A percentile compares a stretch with the other conserved stretches of the same genome.
phyloP scores from a whole-genome alignment of 208 protist genomes.

The Endotrypanum monterogeii region DNA sequence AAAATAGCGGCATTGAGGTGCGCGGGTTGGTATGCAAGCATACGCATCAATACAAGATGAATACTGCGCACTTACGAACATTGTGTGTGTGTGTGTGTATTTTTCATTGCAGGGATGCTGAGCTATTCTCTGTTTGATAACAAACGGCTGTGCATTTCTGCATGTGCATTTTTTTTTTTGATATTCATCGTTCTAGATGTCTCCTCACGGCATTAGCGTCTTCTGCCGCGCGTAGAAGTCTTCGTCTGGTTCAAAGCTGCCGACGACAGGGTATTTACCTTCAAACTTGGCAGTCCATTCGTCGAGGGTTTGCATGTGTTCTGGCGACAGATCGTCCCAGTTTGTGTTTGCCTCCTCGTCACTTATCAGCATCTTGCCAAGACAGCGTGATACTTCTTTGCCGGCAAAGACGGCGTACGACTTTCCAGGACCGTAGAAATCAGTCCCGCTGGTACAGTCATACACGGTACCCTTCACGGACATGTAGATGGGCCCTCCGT shows the following conservation, averaged over 20 bases:
- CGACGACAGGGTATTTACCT: constrained; percentile 77
- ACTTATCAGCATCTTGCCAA: constrained; percentile 85
- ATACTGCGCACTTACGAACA: no score
- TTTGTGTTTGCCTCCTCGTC: constrained; percentile 76
- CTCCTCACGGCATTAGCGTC: constrained; percentile 13
- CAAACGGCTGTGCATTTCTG: no score
- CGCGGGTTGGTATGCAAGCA: no score
- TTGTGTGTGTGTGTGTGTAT: no score
- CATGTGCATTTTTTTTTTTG: no score
- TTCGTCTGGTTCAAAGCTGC: constrained; percentile 44
- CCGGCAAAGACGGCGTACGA: constrained; percentile 83
- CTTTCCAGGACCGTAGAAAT: constrained; percentile 81
- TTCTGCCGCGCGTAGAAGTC: constrained; percentile 51
- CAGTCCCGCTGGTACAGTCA: constrained; percentile 58
- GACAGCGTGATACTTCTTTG: constrained; percentile 70
- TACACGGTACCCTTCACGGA: constrained; percentile 83
- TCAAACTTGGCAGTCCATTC: constrained; percentile 80
- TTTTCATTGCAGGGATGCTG: no score
- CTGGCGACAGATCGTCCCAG: constrained; percentile 66
- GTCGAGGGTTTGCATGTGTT: constrained; percentile 67
- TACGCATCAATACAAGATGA: no score
- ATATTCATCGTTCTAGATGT: no score
- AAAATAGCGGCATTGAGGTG: not conserved
- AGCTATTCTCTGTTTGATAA: no score
- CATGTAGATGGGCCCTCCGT: constrained; percentile 62